Conservation (phyloP, 805 yeast genomes). For the Myxozyma vanderwaltii region DNA sequence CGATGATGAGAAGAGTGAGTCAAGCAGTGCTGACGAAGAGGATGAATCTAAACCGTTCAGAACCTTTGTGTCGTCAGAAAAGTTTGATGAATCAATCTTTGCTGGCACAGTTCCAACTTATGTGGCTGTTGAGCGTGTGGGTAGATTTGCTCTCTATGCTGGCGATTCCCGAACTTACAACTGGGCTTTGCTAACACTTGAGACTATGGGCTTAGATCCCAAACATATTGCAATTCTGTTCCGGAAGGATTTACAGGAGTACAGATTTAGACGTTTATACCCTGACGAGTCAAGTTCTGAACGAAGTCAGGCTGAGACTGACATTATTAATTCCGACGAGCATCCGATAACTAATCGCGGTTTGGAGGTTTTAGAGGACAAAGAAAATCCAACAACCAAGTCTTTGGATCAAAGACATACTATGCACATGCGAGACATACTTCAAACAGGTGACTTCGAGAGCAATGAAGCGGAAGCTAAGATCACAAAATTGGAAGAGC, state of each 20-base stretch:
- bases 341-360: neutral
- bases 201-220: conserved; percentile 21
- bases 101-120: conserved; percentile 10
- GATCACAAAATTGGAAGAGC: neutral
- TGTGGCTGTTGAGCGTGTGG: conserved; percentile 8
- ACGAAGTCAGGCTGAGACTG: conserved; percentile 1
- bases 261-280: neutral
- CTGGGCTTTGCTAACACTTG: conserved; percentile 26
- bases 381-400: neutral
- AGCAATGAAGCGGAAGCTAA: neutral
- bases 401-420: neutral
- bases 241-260: neutral
- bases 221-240: conserved; percentile 11
- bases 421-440: neutral
- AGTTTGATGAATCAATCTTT: conserved; percentile 9
- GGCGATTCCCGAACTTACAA: conserved; percentile 13
- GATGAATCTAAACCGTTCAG: neutral
- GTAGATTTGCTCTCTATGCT: conserved; percentile 15
- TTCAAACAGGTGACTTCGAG: neutral
- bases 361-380: neutral
- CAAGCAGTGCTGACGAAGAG: neutral
- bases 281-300: neutral
- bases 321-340: neutral
- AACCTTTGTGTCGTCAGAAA: neutral
- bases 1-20: neutral